Percentiles rank a stretch among this genome's conserved stretches.
phyloP scores from a whole-genome alignment of 768 basidiomycete genomes.

The Solioccasus polychromus region DNA sequence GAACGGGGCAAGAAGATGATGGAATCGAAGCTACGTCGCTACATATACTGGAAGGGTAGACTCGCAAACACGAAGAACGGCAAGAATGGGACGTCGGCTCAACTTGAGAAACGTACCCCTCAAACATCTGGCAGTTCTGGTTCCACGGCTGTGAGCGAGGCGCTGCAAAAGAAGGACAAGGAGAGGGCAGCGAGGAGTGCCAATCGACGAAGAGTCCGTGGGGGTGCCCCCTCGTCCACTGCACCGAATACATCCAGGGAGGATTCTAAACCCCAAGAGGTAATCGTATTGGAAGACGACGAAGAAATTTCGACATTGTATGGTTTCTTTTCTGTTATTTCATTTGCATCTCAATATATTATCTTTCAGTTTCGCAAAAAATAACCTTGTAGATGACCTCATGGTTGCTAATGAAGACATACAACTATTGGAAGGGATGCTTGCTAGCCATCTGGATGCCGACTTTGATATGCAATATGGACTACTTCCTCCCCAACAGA shows the following conservation, averaged over 20 bases:
- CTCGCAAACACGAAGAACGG: constrained; percentile 24
- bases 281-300: constrained; percentile 18
- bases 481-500: constrained; percentile 71
- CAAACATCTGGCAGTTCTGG: constrained; percentile 12
- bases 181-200: constrained; percentile 56
- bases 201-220: constrained; percentile 72
- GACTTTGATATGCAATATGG: constrained; percentile 83
- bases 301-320: constrained; percentile 58
- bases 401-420: constrained; percentile 19
- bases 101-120: constrained; percentile 7
- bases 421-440: constrained; percentile 22
- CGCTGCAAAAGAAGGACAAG: constrained; percentile 73
- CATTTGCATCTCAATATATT: not conserved
- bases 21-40: constrained; percentile 65
- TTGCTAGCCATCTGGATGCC: constrained; percentile 36
- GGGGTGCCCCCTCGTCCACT: constrained; percentile 50
- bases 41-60: constrained; percentile 81
- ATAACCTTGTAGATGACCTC: constrained; percentile 13
- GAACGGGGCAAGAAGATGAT: constrained; percentile 74
- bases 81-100: constrained; percentile 3
- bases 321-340: constrained; percentile 23
- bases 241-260: constrained; percentile 10
- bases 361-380: constrained; percentile 4
- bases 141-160: constrained; percentile 54
- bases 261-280: constrained; percentile 6